Base-by-base conservation (phyloP, 1,284 basidiomycete species). In the Cryptococcus neoformans region DNA sequence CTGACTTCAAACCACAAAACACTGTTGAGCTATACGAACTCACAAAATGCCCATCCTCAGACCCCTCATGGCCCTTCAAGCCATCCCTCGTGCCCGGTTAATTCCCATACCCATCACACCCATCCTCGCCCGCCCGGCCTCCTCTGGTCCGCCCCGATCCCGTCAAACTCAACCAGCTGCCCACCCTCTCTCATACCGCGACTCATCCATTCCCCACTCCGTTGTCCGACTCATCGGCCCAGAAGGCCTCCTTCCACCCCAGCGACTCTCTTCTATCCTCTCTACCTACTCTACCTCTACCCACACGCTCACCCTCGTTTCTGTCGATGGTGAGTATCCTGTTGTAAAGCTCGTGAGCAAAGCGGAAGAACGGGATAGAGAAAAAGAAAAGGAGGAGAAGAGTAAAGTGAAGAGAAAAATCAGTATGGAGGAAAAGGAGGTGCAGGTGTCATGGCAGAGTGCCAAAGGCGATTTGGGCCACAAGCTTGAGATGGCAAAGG, bases 401-500 rank as follows among this genome's bases (percentile, higher is more conserved):
- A 54, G 55, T 6, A 63, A 60, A 45, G 49, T 69, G 37, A 56
- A 55, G 17, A 56, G 67, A 7, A 66, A 66, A 45, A 58, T 65
- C 8, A 66, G 64, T 1, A 56, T 69, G n/a, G 72, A 73, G 51
- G 69, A 70, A 52, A 72, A 72, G 59, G 74, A 75, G 59, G 60
- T 77, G 28, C 74, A 75, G 54, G 67, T 77, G 35, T 67, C 66
- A 3, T 77, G 75, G 75, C 62, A 68, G 38, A 61, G 64, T 34
- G 75, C 70, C 0, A 44, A 53, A 12, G 67, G 70, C 2, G 75
- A 77, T 59, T 40, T 77, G 51, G 50, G 55, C 44, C 73, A 75
- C 61, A 77, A 77, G 63, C 42, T 72, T 11, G 53, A 54, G 6
- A 45, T 59, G 9, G 70, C 73, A 5, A 60, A 61, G 40, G 49